These are phyloP conservation scores for Serendipita vermifera DNA, from an alignment of 768 basidiomycete genomes.

Conservation along the genomic window DNA sequence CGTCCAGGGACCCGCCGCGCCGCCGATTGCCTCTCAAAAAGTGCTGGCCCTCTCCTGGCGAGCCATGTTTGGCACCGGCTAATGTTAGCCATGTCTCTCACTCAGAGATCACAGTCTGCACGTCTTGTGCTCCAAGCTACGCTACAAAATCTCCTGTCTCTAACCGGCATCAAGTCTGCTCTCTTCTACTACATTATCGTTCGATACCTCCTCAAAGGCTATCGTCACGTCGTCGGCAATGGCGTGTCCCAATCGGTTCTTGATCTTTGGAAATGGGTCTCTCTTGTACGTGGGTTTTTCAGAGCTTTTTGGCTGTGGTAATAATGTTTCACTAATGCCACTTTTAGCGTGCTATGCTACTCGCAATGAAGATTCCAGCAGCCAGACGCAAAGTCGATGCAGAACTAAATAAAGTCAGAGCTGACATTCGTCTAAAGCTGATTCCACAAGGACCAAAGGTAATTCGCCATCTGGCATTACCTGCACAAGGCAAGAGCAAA, in stretches of 20 bases:
- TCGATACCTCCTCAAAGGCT: conserved; percentile 37
- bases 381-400: conserved; percentile 44
- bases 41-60: background rate
- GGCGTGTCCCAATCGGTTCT: conserved; percentile 37
- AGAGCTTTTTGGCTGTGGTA: background rate
- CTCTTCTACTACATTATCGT: conserved; percentile 48
- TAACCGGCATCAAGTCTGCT: conserved; percentile 32
- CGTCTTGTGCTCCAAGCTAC: background rate
- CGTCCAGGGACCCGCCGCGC: background rate
- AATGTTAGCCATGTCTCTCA: conserved; percentile 2
- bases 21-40: too few relatives aligned
- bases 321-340: conserved; percentile 3
- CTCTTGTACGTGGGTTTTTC: conserved; percentile 31
- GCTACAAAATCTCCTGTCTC: background rate
- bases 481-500: conserved; percentile 44
- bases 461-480: conserved; percentile 52
- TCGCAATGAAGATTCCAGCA: conserved; percentile 47
- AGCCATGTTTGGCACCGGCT: background rate
- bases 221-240: conserved; percentile 52
- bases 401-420: conserved; percentile 51
- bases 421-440: conserved; percentile 53
- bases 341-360: conserved; percentile 39
- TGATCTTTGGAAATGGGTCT: conserved; percentile 42
- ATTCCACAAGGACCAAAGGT: conserved; percentile 51
- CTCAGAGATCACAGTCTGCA: background rate